A percentile compares a stretch with the other conserved stretches of the same genome.
These are phyloP conservation scores for Lathyrus oleraceus DNA, from an alignment of 306 rosid species.

Conservation along the genomic window DNA sequence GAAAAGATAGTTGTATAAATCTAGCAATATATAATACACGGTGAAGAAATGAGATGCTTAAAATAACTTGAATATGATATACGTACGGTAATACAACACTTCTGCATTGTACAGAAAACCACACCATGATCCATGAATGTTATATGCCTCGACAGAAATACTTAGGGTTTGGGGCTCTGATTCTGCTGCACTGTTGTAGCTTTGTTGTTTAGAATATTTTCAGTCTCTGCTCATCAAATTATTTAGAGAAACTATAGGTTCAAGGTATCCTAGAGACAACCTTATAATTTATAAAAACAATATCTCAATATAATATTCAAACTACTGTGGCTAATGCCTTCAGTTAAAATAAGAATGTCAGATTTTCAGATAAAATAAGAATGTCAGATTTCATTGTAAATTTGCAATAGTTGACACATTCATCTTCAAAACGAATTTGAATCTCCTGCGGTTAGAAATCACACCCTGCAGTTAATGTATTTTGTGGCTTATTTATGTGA, in stretches of 20 bases:
- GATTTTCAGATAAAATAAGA: background rate
- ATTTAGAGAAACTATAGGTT: background rate
- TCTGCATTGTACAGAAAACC: conserved; percentile 11
- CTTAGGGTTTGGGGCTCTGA: background rate
- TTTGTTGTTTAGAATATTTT: background rate
- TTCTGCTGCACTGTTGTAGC: background rate
- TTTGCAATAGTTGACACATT: background rate
- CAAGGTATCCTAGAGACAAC: background rate
- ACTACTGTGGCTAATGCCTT: background rate
- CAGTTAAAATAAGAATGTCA: background rate
- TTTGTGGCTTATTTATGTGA: too few relatives aligned
- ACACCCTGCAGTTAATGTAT: too few relatives aligned
- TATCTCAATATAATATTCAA: background rate
- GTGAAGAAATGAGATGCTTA: conserved; percentile 30
- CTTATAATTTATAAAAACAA: background rate
- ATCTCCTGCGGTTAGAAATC: too few relatives aligned
- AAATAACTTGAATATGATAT: background rate
- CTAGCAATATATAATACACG: background rate
- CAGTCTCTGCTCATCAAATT: background rate
- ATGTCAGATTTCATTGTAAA: background rate
- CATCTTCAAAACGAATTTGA: background rate
- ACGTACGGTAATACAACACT: background rate
- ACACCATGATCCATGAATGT: background rate
- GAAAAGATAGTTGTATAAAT: conserved; percentile 39
- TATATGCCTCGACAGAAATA: background rate